A percentile compares a stretch with the other conserved stretches of the same genome.
Evolutionary conservation across 805 yeast genomes (phyloP).

Genomic region (Jamesozyma rosinii): DNA sequence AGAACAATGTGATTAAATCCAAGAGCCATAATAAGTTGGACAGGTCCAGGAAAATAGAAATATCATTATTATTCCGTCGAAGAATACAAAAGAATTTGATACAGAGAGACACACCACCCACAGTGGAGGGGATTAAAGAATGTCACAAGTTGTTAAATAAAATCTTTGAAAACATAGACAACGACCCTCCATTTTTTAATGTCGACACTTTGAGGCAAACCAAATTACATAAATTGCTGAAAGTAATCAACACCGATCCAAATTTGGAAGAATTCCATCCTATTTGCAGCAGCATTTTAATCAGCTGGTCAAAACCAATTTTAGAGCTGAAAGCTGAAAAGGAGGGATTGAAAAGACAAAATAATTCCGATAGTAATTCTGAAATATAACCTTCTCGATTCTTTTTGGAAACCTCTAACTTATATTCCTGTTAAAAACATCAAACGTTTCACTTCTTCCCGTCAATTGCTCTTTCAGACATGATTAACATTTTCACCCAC

Average conservation of each 20-base stretch:
- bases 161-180: slow-evolving; percentile 20
- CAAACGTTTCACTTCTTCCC: neutral
- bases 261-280: slow-evolving; percentile 25
- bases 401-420: neutral
- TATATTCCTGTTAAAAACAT: neutral
- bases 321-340: slow-evolving; percentile 21
- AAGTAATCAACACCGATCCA: slow-evolving; percentile 22
- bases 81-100: slow-evolving; percentile 27
- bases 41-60: slow-evolving; percentile 21
- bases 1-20: neutral
- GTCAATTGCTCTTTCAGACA: no score
- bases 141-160: slow-evolving; percentile 22
- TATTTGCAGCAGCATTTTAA: slow-evolving; percentile 19
- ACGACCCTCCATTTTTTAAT: slow-evolving; percentile 26
- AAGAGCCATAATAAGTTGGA: slow-evolving; percentile 16
- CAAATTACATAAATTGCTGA: slow-evolving; percentile 27
- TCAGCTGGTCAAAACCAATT: slow-evolving; percentile 20
- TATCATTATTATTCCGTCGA: slow-evolving; percentile 23
- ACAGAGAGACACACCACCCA: slow-evolving; percentile 26
- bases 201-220: slow-evolving; percentile 22
- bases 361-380: neutral
- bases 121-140: slow-evolving; percentile 18
- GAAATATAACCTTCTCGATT: neutral
- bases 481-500: no score
- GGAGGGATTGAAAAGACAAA: slow-evolving; percentile 1